Evolutionary conservation across 306 rosid genomes (phyloP).

Genomic region (Cercis canadensis): DNA sequence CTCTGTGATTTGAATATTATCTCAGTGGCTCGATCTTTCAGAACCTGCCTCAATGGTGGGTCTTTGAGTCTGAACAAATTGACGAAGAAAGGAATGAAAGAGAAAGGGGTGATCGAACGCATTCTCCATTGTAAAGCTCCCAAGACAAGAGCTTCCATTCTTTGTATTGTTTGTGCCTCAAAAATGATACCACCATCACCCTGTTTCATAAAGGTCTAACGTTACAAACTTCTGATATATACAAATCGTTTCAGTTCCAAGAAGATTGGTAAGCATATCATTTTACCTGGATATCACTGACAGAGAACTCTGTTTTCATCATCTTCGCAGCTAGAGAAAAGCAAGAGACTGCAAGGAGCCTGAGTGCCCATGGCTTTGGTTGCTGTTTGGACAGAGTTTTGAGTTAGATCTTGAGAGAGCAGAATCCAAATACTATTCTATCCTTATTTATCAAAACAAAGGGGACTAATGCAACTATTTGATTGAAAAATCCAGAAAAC

Average conservation of each 20-base stretch:
- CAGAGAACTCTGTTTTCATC: slow-evolving; percentile 65
- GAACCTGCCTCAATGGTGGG: slow-evolving; percentile 57
- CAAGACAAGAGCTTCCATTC: slow-evolving; percentile 82
- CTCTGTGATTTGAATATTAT: slow-evolving; percentile 79
- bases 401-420: slow-evolving; percentile 45
- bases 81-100: slow-evolving; percentile 70
- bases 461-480: background rate
- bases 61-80: slow-evolving; percentile 62
- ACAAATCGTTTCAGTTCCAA: too few species aligned
- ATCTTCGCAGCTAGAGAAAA: slow-evolving; percentile 87
- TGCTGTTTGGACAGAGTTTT: slow-evolving; percentile 52
- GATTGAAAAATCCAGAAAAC: background rate
- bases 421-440: slow-evolving; percentile 10
- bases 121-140: slow-evolving; percentile 89
- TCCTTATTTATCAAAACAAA: background rate
- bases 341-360: slow-evolving; percentile 81
- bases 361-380: slow-evolving; percentile 81
- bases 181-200: slow-evolving; percentile 71
- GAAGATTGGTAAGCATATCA: background rate
- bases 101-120: slow-evolving; percentile 96
- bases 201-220: slow-evolving; percentile 44
- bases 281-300: slow-evolving; percentile 68
- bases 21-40: slow-evolving; percentile 75
- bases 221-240: background rate
- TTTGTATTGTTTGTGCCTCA: slow-evolving; percentile 74